Evolutionary conservation across 768 basidiomycete genomes (phyloP), one percentile per base, ranked within the genome.

Genomic region (Agrocybe pediades): DNA sequence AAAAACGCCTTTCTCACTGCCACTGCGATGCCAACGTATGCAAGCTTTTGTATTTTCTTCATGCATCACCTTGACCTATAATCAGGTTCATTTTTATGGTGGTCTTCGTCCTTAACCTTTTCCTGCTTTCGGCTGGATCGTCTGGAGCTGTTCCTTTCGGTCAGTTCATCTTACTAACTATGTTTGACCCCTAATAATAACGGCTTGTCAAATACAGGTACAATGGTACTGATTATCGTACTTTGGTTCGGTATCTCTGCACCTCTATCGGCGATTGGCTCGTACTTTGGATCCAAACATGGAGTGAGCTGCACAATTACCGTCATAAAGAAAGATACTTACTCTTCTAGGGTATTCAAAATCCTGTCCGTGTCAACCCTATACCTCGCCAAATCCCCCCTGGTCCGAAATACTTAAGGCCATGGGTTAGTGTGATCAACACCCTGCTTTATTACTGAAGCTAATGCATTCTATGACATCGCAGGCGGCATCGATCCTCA

Each of bases 321-420:
- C 1, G 15, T 19, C 27, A 24, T 9, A 41, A 27, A 44, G 15
- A 42, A 36, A n/a, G 15, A 42, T 27, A 23, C n/a, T 23, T 9
- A 16, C 13, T 49, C 26, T 26, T 41, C 27, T 64, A 95, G 92
- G 77, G 73, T 24, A 70, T 97, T 51, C 70, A 75, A n/a, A 83
- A 94, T 65, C 95, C 95, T 9, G 90, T 93, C 33, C 79, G 95
- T 54, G 91, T 95, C 25, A 92, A 96, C 60, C 88, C 85, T 52
- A 98, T 98, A 53, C 96, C 96, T 13, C 83, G 95, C n/a, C 96
- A 98, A 68, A 95, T 98, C 51, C 96, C 96, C 0, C 90, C 92
- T 9, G 69, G 77, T 8, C 92, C 92, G 21, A 90, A 84, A 66
- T 95, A 97, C 67, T 83, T 97, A 43, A 80, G 78, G 41, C 88